Base-by-base conservation (phyloP, 306 rosid genomes). In the Vigna reflexopilosa region DNA sequence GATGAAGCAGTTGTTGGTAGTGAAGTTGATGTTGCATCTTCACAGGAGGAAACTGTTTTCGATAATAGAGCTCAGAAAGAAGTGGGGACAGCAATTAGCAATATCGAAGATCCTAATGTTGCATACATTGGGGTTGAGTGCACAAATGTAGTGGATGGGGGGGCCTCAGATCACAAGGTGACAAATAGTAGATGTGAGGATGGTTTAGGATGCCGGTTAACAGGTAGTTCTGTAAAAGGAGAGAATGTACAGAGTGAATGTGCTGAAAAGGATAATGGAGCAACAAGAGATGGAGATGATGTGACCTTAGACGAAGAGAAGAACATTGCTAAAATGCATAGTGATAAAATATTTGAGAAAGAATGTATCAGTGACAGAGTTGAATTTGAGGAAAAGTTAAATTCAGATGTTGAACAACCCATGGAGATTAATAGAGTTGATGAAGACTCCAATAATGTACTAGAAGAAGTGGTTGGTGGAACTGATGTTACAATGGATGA, bases 271-370 rank as follows among this genome's bases (percentile, higher is more conserved):
- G 79, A 75, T 78, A 52, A 50, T 54, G 83, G 72, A 26, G 78
- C 57, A 38, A 51, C 26, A 7, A 79, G 65, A 54, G 81, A 58
- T 61, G 73, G 40, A n/a, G 63, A 70, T 77, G 79, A 77, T 44
- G 72, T 70, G 84, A 77, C 51, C 50, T 38, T 78, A 6, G 82
- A 83, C 74, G 86, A 55, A 76, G 77, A 57, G 59, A 80, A 81
- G 70, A 52, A 75, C 78, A 75, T 42, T 49, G 51, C 64, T 77
- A 70, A 44, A 45, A 34, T 38, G 36, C 77, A 79, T 72, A 85
- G 78, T 75, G 80, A 51, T 77, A 58, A 79, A 24, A 9, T 54
- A 36, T 45, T 63, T 61, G 77, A 83, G 51, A n/a, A 79, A 67
- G 80, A 65, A 48, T 28, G 50, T 52, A 10, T 28, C 36, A 0